Percentiles rank a stretch among this genome's conserved stretches.
Evolutionary conservation across 495 filamentous ascomycete genomes (phyloP).

Genomic region (Rostrohypoxylon terebratum): DNA sequence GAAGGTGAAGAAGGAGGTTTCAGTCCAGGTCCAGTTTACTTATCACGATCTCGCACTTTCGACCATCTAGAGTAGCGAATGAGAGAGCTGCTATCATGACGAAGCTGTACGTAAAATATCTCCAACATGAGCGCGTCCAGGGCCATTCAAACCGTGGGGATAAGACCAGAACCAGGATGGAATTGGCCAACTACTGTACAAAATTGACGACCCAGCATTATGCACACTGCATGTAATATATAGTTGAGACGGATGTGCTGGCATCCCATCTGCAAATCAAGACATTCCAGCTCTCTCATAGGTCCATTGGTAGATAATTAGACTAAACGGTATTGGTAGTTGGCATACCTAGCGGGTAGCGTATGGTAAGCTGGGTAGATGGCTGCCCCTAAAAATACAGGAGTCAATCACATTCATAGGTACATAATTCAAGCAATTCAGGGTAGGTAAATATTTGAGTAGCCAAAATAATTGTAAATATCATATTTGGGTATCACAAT

Average conservation of each 20-base stretch:
- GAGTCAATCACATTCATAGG: slow-evolving; percentile 21
- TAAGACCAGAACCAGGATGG: slow-evolving; percentile 15
- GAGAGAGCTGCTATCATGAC: slow-evolving; percentile 10
- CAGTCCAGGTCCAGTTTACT: background rate
- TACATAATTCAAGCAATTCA: slow-evolving; percentile 6
- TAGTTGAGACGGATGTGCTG: slow-evolving; percentile 18
- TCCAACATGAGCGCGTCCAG: background rate
- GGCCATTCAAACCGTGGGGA: slow-evolving; percentile 17
- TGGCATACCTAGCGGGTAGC: background rate
- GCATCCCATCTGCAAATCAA: slow-evolving; percentile 31
- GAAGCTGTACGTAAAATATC: slow-evolving; percentile 2
- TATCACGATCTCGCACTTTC: background rate
- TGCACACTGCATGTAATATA: slow-evolving; percentile 31
- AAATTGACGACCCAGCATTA: slow-evolving; percentile 11
- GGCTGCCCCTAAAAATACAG: slow-evolving; percentile 2
- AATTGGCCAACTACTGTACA: slow-evolving; percentile 32
- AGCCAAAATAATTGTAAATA: slow-evolving; percentile 11
- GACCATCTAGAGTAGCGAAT: background rate
- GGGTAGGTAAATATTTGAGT: background rate
- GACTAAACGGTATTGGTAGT: background rate
- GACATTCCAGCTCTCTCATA: slow-evolving; percentile 5
- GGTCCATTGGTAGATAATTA: slow-evolving; percentile 4
- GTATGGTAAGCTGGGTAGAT: no score
- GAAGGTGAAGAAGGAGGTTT: background rate
- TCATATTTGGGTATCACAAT: slow-evolving; percentile 18